Evolutionary conservation across 257 asterid species (phyloP).

Genomic region (Linderniella brevidens): DNA sequence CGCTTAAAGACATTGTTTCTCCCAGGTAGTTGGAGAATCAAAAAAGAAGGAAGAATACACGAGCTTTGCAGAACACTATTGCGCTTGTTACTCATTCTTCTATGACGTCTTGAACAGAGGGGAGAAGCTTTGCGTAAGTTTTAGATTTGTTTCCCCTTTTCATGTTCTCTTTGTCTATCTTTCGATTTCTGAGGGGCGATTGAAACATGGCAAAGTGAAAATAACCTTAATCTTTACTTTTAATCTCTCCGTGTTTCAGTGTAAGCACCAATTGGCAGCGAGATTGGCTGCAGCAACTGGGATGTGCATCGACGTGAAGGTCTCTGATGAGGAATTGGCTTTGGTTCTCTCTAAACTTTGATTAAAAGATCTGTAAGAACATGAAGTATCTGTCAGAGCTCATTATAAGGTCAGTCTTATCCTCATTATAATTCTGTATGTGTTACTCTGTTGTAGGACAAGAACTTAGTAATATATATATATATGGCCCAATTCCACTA

Average conservation of each 20-base stretch:
- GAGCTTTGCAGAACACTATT: conserved; percentile 69
- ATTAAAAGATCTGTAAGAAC: conserved; percentile 1
- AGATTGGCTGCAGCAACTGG: conserved; percentile 65
- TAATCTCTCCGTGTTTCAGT: conserved; percentile 23
- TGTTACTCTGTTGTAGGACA: too few species aligned
- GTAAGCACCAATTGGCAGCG: conserved; percentile 97
- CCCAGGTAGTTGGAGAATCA: conserved; percentile 76
- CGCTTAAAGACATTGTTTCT: not conserved
- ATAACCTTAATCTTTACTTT: not conserved
- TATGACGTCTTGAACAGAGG: conserved; percentile 83
- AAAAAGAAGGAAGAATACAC: conserved; percentile 68
- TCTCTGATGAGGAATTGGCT: conserved; percentile 77
- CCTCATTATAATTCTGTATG: too few species aligned
- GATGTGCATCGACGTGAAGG: conserved; percentile 33
- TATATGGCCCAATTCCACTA: too few species aligned
- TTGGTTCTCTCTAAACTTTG: conserved; percentile 42
- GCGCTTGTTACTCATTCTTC: conserved; percentile 85
- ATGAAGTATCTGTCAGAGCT: too few species aligned
- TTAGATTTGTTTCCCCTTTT: not conserved
- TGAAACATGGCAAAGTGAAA: not conserved
- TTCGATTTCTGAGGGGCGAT: too few species aligned
- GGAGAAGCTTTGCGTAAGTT: conserved; percentile 81
- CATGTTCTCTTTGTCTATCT: not conserved
- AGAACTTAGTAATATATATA: too few species aligned
- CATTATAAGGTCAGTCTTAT: too few species aligned